Conservation (phyloP, 208 protist species). For the Novymonas esmeraldas region DNA sequence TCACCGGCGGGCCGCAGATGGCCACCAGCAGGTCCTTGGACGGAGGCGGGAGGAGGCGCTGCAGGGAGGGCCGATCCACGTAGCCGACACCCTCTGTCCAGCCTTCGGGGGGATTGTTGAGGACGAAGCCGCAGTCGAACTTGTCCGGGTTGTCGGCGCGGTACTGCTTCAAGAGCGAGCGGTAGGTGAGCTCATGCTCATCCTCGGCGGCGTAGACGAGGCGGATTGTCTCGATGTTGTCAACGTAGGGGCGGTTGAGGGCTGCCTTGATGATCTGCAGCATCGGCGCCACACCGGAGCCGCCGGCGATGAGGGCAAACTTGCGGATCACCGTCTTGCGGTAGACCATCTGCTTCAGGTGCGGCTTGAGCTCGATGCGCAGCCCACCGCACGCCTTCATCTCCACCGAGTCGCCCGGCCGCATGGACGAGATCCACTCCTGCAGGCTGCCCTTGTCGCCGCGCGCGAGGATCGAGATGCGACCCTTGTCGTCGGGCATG, state of each 20-base stretch:
- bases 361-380: slow-evolving; percentile 41
- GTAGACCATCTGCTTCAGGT: slow-evolving; percentile 55
- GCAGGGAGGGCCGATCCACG: slow-evolving; percentile 40
- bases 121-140: slow-evolving; percentile 50
- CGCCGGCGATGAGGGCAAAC: slow-evolving; percentile 62
- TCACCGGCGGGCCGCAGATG: slow-evolving; percentile 81
- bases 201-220: slow-evolving; percentile 71
- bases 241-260: slow-evolving; percentile 47
- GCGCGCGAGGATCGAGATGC: slow-evolving; percentile 66
- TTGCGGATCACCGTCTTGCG: slow-evolving; percentile 43
- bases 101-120: slow-evolving; percentile 55
- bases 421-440: slow-evolving; percentile 66
- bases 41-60: slow-evolving; percentile 46
- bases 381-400: slow-evolving; percentile 69
- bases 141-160: slow-evolving; percentile 51
- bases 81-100: slow-evolving; percentile 76
- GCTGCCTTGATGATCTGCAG: slow-evolving; percentile 78
- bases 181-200: slow-evolving; percentile 64
- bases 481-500: slow-evolving; percentile 56
- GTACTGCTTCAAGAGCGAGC: slow-evolving; percentile 36
- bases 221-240: slow-evolving; percentile 53
- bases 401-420: slow-evolving; percentile 70
- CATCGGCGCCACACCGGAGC: slow-evolving; percentile 79
- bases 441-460: slow-evolving; percentile 67
- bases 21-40: slow-evolving; percentile 70